Percentiles rank a stretch among this genome's conserved stretches.
Conservation (phyloP, 1,284 basidiomycete genomes). For the Apiotrichum siamense region DNA sequence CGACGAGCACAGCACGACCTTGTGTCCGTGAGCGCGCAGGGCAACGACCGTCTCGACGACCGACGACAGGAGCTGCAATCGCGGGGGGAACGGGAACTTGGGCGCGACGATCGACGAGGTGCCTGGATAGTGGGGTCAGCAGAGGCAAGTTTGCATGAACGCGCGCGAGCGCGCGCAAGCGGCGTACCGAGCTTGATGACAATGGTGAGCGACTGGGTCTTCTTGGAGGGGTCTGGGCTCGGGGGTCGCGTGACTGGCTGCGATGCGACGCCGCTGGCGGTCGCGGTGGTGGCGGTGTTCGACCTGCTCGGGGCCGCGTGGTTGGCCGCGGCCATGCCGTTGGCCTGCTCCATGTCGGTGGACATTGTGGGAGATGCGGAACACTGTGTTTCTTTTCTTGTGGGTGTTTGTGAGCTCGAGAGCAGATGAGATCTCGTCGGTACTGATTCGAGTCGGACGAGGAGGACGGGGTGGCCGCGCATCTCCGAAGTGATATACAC, state of each 20-base stretch:
- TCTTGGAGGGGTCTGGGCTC: not conserved
- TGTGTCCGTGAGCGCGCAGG: slow-evolving; percentile 75
- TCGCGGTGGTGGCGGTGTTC: not conserved
- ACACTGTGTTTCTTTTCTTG: not conserved
- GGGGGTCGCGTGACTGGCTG: slow-evolving; percentile 1
- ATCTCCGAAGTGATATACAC: no score
- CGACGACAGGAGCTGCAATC: slow-evolving; percentile 82
- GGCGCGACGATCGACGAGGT: slow-evolving; percentile 93
- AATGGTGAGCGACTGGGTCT: slow-evolving; percentile 52
- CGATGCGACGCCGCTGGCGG: not conserved
- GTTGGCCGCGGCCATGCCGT: not conserved
- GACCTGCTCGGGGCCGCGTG: not conserved
- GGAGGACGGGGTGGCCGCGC: no score
- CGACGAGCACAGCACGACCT: slow-evolving; percentile 90
- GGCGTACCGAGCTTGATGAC: slow-evolving; percentile 76
- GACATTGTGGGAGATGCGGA: not conserved
- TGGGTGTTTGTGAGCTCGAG: no score
- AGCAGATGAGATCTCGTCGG: no score
- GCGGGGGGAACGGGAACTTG: slow-evolving; percentile 72
- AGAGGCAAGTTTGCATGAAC: no score
- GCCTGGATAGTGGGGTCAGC: slow-evolving; percentile 51
- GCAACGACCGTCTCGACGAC: slow-evolving; percentile 85
- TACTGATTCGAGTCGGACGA: no score
- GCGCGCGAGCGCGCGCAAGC: not conserved
- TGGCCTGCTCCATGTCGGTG: not conserved